A percentile compares a stretch with the other conserved stretches of the same genome.
phyloP scores from a whole-genome alignment of 352 stramenopile species.

The Pseudoperonospora humuli region DNA sequence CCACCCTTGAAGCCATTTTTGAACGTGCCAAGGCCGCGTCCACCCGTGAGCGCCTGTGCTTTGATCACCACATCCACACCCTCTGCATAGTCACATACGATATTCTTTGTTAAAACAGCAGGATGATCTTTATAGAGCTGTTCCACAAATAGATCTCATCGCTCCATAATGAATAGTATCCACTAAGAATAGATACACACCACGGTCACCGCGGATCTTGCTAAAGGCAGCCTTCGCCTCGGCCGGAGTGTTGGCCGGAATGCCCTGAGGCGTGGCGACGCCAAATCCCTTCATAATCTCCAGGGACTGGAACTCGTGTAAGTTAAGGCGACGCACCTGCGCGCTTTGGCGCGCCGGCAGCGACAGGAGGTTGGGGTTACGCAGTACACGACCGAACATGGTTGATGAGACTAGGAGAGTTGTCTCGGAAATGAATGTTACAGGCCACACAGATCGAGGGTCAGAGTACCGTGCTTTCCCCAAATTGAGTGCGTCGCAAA shows the following conservation, averaged over 20 bases:
- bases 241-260: constrained; percentile 66
- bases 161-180: too few relatives aligned
- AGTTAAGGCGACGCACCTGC: constrained; percentile 85
- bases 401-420: not conserved
- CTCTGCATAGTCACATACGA: constrained; percentile 20
- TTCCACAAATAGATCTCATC: too few relatives aligned
- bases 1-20: constrained; percentile 97
- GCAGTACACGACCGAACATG: constrained; percentile 56
- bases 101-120: too few relatives aligned
- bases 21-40: constrained; percentile 93
- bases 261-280: constrained; percentile 62
- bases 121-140: too few relatives aligned
- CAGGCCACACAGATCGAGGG: constrained; percentile 5
- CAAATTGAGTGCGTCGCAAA: constrained; percentile 1
- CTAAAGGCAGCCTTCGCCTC: constrained; percentile 78
- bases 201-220: constrained; percentile 61
- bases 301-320: constrained; percentile 93
- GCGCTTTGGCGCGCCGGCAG: constrained; percentile 42
- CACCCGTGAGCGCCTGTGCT: constrained; percentile 94
- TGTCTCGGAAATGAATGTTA: constrained; percentile 24
- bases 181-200: too few relatives aligned
- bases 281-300: constrained; percentile 90
- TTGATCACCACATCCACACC: constrained; percentile 93
- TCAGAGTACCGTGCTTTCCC: constrained; percentile 13
- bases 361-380: constrained; percentile 40